Base-by-base conservation (phyloP, 208 protist species). In the Balamuthia mandrillaris region DNA sequence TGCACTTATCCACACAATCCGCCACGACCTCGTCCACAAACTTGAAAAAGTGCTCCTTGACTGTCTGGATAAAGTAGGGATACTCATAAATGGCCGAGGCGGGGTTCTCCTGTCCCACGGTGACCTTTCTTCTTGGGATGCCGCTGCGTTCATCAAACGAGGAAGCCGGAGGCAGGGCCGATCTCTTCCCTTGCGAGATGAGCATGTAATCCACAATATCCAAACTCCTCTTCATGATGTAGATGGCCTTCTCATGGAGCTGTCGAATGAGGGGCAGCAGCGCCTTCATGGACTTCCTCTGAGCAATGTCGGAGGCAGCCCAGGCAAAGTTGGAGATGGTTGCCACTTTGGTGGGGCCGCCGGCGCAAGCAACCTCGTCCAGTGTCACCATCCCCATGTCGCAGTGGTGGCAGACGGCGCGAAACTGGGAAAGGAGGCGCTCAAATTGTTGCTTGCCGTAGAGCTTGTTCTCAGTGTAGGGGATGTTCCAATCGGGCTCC, bases 391-490 rank as follows among this genome's bases (percentile, higher is more conserved):
- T 10, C 9, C 68, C 68, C 68, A 78, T 78, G 7, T 78, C 68
- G 49, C 44, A 54, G 68, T 78, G 68, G 12, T 51, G 16, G 24
- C 24, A 42, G 47, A 78, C 56, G 41, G 68, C 41, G 24, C 68
- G 68, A 45, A 78, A 78, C 47, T 78, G 68, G 7, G 68, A 78
- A 6, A 78, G 41, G 45, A 78, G 41, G 27, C 68, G 68, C 47
- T 78, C 68, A 35, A 78, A 78, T 35, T 78, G 68, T 14, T 78
- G 68, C 29, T 58, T 51, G 47, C 68, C 68, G 27, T 78, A 78
- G 24, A 78, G 44, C 68, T 78, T 78, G 68, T 78, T 78, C 41
- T 51, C 27, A 24, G 68, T 21, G 68, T 78, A 78, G 68, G 68
- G 68, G 24, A 78, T 58, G 41, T 58, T 58, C 68, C 68, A 78